Conservation (phyloP, 192 early-diverging fungal species). For the Gonapodya prolifera region DNA sequence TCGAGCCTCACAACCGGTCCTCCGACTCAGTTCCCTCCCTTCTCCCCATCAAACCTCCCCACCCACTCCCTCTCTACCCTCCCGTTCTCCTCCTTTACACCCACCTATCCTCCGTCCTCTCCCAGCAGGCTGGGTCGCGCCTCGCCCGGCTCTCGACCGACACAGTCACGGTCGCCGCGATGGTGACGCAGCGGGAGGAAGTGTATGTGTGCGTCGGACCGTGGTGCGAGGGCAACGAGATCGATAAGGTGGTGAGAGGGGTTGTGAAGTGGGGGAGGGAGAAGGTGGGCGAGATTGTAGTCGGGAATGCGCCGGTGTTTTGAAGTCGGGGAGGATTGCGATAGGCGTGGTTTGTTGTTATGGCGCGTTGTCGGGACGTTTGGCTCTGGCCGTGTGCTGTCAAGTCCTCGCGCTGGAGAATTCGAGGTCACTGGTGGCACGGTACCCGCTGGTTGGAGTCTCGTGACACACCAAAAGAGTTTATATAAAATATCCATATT, state of each 20-base stretch:
- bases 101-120: not conserved
- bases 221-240: not conserved
- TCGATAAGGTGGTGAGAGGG: not conserved
- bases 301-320: not conserved
- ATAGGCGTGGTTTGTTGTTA: too few relatives aligned
- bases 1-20: not conserved
- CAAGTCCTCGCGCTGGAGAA: too few relatives aligned
- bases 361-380: too few relatives aligned
- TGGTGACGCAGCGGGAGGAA: not conserved
- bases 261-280: not conserved
- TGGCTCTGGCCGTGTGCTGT: too few relatives aligned
- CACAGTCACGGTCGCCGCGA: not conserved
- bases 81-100: not conserved
- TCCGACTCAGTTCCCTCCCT: not conserved
- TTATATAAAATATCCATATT: too few relatives aligned
- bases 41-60: not conserved
- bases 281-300: not conserved
- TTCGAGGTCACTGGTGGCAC: too few relatives aligned
- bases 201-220: not conserved
- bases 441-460: too few relatives aligned
- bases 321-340: not conserved
- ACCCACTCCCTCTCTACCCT: not conserved
- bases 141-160: not conserved
- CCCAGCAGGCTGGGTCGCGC: not conserved
- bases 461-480: too few relatives aligned